A percentile compares a stretch with the other conserved stretches of the same genome.
These are phyloP conservation scores for Hypoxylon sp. DNA, from an alignment of 2,329 filamentous ascomycete species.

Conservation along the genomic window DNA sequence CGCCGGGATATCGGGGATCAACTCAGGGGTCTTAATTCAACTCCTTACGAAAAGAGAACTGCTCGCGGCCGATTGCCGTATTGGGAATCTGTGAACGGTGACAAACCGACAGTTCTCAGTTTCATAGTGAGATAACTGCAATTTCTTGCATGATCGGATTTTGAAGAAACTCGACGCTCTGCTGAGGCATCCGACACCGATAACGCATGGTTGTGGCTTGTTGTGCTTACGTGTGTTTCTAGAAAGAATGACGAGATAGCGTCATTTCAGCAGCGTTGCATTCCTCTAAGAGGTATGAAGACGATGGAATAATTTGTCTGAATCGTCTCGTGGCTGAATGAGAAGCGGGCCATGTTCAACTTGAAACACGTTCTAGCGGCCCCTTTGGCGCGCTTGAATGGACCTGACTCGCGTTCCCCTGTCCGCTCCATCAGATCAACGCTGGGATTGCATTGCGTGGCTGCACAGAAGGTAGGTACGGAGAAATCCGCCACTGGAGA, in stretches of 20 bases:
- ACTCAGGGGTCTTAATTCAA: constrained; percentile 33
- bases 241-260: constrained; percentile 27
- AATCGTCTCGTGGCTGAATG: constrained; percentile 42
- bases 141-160: constrained; percentile 3
- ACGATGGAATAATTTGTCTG: constrained; percentile 37
- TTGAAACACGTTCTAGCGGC: constrained; percentile 46
- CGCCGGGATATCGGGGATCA: constrained; percentile 26
- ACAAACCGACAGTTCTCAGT: neutral
- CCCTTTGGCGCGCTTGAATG: constrained; percentile 15
- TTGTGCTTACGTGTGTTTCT: constrained; percentile 32
- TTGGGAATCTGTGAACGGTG: constrained; percentile 8
- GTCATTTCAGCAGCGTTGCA: constrained; percentile 28
- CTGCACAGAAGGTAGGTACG: constrained; percentile 23
- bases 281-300: constrained; percentile 30
- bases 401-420: constrained; percentile 30
- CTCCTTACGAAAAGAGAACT: constrained; percentile 9
- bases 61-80: constrained; percentile 12
- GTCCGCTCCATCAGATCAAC: constrained; percentile 36
- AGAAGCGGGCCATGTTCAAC: constrained; percentile 45
- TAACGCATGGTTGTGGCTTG: neutral
- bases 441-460: constrained; percentile 39
- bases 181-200: neutral
- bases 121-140: constrained; percentile 7
- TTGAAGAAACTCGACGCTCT: constrained; percentile 4
- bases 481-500: constrained; percentile 32